Percentiles rank a stretch among this genome's conserved stretches.
Conservation (phyloP, 805 yeast species). For the Monosporozyma aerobia region DNA sequence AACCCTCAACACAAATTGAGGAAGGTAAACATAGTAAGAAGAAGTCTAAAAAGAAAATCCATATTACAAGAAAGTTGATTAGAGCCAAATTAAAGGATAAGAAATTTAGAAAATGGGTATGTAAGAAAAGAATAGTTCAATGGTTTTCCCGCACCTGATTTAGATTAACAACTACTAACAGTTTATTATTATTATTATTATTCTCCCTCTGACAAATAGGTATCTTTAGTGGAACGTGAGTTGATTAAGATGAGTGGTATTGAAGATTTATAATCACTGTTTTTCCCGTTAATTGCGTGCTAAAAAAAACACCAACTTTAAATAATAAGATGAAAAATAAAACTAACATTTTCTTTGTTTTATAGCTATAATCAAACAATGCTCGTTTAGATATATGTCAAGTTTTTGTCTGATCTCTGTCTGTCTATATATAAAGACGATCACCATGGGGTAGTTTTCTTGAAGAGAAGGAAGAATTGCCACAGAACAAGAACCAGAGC, state of each 20-base stretch:
- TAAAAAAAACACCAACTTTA: neutral
- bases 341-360: no score
- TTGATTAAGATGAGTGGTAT: constrained; percentile 4
- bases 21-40: neutral
- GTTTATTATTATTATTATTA: neutral
- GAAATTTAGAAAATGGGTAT: constrained; percentile 24
- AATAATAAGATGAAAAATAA: no score
- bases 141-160: neutral
- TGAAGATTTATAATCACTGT: neutral
- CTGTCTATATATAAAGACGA: no score
- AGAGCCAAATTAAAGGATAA: constrained; percentile 18
- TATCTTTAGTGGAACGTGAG: constrained; percentile 10
- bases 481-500: no score
- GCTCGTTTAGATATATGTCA: no score
- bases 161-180: neutral
- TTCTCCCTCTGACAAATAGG: neutral
- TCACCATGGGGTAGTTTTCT: no score
- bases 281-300: neutral
- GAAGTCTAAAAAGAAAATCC: neutral
- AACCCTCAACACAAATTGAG: no score
- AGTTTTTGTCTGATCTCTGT: no score
- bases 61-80: constrained; percentile 15
- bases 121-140: neutral
- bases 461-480: no score
- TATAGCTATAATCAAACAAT: no score